Percentiles rank a stretch among this genome's conserved stretches.
phyloP scores from a whole-genome alignment of 495 filamentous ascomycete genomes.

The Aspergillus olivimuriae region DNA sequence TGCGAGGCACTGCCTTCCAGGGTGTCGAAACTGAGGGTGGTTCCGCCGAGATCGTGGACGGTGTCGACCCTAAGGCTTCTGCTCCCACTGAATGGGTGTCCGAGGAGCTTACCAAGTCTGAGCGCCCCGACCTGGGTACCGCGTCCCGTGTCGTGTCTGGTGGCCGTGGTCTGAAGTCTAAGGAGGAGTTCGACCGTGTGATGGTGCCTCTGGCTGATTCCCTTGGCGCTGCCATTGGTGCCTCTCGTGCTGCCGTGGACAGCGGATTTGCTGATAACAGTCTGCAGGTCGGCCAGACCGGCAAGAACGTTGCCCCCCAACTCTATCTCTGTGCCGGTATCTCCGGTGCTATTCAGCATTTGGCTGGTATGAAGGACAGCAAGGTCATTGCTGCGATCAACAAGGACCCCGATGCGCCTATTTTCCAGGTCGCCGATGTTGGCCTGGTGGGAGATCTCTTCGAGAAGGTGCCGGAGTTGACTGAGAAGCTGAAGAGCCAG shows the following conservation, averaged over 20 bases:
- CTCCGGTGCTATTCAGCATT: slow-evolving; percentile 93
- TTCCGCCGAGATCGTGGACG: slow-evolving; percentile 41
- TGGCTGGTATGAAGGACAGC: slow-evolving; percentile 99
- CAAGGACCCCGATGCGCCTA: slow-evolving; percentile 94
- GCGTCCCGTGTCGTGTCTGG: slow-evolving; percentile 87
- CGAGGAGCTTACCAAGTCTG: slow-evolving; percentile 85
- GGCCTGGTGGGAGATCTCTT: slow-evolving; percentile 94
- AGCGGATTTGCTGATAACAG: slow-evolving; percentile 99
- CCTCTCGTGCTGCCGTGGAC: slow-evolving; percentile 91
- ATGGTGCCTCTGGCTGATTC: slow-evolving; percentile 89
- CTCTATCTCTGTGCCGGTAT: slow-evolving; percentile 94
- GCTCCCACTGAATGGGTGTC: slow-evolving; percentile 80
- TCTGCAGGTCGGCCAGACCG: slow-evolving; percentile 95
- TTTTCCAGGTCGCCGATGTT: slow-evolving; percentile 97
- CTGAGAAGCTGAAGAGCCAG: slow-evolving; percentile 79
- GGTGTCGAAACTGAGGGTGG: slow-evolving; percentile 43
- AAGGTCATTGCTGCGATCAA: slow-evolving; percentile 99
- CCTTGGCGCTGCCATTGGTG: slow-evolving; percentile 88
- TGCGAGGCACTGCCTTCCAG: slow-evolving; percentile 85
- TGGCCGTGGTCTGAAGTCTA: slow-evolving; percentile 90
- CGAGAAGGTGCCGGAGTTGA: slow-evolving; percentile 91
- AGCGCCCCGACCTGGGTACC: slow-evolving; percentile 90
- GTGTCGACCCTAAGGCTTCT: slow-evolving; percentile 55
- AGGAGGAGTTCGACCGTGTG: slow-evolving; percentile 89
- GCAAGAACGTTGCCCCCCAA: slow-evolving; percentile 96